phyloP scores from a whole-genome alignment of 2,329 filamentous ascomycete genomes.

The Cladosporium oxysporum region DNA sequence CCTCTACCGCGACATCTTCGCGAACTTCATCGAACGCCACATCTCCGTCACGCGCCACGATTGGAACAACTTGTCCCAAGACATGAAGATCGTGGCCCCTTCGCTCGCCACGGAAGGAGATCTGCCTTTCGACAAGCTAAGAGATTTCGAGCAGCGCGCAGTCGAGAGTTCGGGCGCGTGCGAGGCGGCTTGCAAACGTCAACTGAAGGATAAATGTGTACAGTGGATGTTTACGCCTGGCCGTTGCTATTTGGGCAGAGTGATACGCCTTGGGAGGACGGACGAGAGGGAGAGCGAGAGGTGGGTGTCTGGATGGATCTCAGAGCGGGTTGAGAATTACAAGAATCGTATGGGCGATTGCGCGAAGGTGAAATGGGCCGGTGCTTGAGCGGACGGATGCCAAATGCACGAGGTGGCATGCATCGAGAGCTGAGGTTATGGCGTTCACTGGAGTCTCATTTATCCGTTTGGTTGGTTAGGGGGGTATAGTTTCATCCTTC shows the following conservation, averaged over 20 bases:
- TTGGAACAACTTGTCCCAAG: conserved; percentile 39
- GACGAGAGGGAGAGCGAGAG: conserved; percentile 34
- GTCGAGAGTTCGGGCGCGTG: conserved; percentile 32
- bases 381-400: not conserved
- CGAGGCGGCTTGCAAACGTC: conserved; percentile 32
- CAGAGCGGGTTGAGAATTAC: conserved; percentile 30
- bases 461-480: conserved; percentile 2
- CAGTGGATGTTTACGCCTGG: conserved; percentile 40
- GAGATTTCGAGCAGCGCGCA: conserved; percentile 31
- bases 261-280: conserved; percentile 36
- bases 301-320: conserved; percentile 38
- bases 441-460: conserved; percentile 1
- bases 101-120: conserved; percentile 26
- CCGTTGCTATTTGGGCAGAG: conserved; percentile 36
- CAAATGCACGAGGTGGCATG: conserved; percentile 23
- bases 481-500: not conserved
- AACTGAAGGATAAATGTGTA: conserved; percentile 32
- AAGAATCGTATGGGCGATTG: conserved; percentile 29
- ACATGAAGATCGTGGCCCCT: conserved; percentile 31
- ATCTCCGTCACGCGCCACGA: conserved; percentile 33
- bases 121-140: conserved; percentile 26
- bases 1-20: conserved; percentile 37
- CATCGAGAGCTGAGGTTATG: conserved; percentile 21
- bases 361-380: conserved; percentile 14
- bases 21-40: conserved; percentile 36